Percentiles rank a stretch among this genome's conserved stretches.
These are phyloP conservation scores for Chlamydomonas schloesseri DNA, from an alignment of 139 green algal species.

Conservation along the genomic window DNA sequence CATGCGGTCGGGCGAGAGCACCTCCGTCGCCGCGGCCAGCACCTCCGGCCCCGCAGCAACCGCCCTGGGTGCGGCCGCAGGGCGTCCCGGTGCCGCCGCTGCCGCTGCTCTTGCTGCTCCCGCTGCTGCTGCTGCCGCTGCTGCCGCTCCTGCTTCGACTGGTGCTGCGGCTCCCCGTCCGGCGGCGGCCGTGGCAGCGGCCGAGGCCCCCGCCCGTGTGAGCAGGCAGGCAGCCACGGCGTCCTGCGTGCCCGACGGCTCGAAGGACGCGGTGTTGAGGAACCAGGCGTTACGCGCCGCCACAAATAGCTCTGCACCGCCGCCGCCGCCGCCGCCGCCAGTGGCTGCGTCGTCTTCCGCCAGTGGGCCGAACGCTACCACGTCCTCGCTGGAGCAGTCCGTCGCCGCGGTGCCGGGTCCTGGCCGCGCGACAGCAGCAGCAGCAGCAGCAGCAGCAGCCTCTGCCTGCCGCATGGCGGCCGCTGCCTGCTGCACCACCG, in stretches of 20 bases:
- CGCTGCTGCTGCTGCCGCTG: not conserved
- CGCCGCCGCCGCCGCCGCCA: too few species aligned
- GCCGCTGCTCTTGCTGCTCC: not conserved
- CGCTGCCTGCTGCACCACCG: conserved; percentile 9
- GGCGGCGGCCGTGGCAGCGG: not conserved
- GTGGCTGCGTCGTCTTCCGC: not conserved
- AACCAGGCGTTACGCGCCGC: conserved; percentile 15
- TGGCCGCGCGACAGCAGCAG: not conserved
- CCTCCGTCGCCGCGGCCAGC: conserved; percentile 7
- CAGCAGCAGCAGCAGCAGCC: not conserved
- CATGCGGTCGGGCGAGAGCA: conserved; percentile 20
- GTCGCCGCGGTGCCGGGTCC: not conserved
- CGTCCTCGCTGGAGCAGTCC: not conserved
- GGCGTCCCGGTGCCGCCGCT: not conserved
- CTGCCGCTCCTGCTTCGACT: not conserved
- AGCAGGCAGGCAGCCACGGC: not conserved
- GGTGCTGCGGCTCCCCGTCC: too few species aligned
- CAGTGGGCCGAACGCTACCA: conserved; percentile 22
- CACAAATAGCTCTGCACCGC: not conserved
- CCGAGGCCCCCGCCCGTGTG: not conserved
- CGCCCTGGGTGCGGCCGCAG: too few species aligned
- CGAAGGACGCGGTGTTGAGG: not conserved
- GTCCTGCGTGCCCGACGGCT: not conserved
- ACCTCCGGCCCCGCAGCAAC: not conserved
- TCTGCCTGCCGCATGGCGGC: conserved; percentile 19